Base-by-base conservation (phyloP, 805 yeast genomes). In the Ogataea siamensis region DNA sequence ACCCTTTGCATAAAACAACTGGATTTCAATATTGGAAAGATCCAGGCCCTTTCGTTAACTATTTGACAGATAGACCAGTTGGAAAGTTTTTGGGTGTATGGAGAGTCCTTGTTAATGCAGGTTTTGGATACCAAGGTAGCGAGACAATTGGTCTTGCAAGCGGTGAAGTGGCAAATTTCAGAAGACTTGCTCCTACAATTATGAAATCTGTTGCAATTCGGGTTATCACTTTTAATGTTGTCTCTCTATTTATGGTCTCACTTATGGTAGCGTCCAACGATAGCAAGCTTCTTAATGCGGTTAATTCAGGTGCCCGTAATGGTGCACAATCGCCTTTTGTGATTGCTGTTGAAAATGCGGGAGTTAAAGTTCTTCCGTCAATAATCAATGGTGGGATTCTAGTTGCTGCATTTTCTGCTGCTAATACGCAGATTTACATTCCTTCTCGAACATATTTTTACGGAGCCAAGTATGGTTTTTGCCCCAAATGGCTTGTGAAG, bases 21-120 rank as follows among this genome's bases (percentile, higher is more conserved):
- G 89, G 89, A 10, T 83, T 83, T 70, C 71, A 87, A 58, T 83
- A 83, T 60, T 83, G 89, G 91, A 74, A 85, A 63, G 59, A 83
- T 54, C 87, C 88, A 10, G 87, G 87, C 5, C 43, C 43, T 1
- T 40, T 40, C 16, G 37, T 32, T 5, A 12, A 30, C 13, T 40
- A 40, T 16, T 17, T 40, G 15, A 26, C 35, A 9, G 39, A 34
- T 21, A 35, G 31, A 15, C 39, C 35, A 9, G 20, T 34, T 15
- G 43, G 43, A 3, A 34, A 31, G 19, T 80, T 82, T 54, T 62
- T 80, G 34, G 87, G 87, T 36, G 80, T 83, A 81, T 72, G 81
- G 37, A 68, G 78, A 8, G 80, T 87, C 5, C 67, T 83, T 51
- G 71, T 83, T 45, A 76, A 75, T 40, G 86, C 89, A 24, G 83